Conservation (phyloP, 768 basidiomycete species). For the Phylloporus sp. region DNA sequence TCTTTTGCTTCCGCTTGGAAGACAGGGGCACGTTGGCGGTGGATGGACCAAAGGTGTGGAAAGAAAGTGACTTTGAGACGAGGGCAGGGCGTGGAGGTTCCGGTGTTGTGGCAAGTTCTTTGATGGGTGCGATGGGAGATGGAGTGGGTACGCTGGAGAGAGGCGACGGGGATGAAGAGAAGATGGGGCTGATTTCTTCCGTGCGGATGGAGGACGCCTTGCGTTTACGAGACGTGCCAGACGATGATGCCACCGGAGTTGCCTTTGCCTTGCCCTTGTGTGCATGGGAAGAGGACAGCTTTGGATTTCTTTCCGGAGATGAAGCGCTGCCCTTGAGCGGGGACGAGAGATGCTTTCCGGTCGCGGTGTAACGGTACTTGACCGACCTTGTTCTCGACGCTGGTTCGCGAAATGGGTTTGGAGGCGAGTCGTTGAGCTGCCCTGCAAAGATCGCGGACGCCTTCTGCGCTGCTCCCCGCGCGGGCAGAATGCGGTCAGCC, state of each 20-base stretch:
- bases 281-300: conserved; percentile 10
- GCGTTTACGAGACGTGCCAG: conserved; percentile 28
- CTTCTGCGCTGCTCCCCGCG: conserved; percentile 32
- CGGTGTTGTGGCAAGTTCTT: conserved; percentile 4
- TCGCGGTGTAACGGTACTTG: conserved; percentile 31
- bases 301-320: conserved; percentile 27
- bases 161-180: conserved; percentile 22
- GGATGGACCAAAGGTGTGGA: conserved; percentile 1
- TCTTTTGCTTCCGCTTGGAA: conserved; percentile 19
- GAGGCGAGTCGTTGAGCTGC: conserved; percentile 29
- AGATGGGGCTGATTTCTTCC: conserved; percentile 9
- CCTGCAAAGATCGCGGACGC: conserved; percentile 31
- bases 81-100: conserved; percentile 2
- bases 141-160: conserved; percentile 24
- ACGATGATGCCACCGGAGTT: conserved; percentile 10
- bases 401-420: conserved; percentile 25
- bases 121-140: conserved; percentile 9
- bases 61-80: conserved; percentile 13
- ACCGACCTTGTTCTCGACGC: conserved; percentile 21
- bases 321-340: conserved; percentile 29
- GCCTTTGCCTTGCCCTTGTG: conserved; percentile 6
- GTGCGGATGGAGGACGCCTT: conserved; percentile 17
- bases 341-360: conserved; percentile 31
- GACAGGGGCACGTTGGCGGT: conserved; percentile 14
- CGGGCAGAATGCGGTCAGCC: conserved; percentile 17